These are phyloP conservation scores for Hanseniaspora pseudoguilliermondii DNA, from an alignment of 805 yeast genomes.

Conservation along the genomic window DNA sequence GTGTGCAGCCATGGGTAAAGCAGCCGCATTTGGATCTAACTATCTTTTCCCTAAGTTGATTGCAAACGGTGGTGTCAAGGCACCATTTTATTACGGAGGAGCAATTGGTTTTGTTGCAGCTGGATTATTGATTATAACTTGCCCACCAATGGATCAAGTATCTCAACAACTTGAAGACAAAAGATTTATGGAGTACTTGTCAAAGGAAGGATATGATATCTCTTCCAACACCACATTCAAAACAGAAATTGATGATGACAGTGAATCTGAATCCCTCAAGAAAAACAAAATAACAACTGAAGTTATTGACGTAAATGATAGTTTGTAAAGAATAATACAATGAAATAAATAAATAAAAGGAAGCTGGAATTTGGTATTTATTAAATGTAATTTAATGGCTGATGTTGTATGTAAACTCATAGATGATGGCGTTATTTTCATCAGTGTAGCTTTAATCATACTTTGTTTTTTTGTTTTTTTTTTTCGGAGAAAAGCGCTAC, in stretches of 20 bases:
- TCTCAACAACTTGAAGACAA: slow-evolving; percentile 69
- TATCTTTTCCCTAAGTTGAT: slow-evolving; percentile 77
- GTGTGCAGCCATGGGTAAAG: slow-evolving; percentile 83
- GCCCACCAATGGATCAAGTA: slow-evolving; percentile 71
- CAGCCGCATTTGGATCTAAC: slow-evolving; percentile 87
- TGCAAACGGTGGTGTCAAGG: slow-evolving; percentile 48
- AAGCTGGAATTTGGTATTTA: background rate
- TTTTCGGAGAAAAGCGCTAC: too few relatives aligned
- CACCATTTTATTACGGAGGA: slow-evolving; percentile 19
- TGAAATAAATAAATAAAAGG: background rate
- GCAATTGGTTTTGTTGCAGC: slow-evolving; percentile 17
- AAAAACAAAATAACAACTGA: background rate
- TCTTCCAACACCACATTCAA: background rate
- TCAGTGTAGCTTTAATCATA: too few relatives aligned
- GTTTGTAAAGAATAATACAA: background rate
- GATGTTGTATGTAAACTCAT: too few relatives aligned
- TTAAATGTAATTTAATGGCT: background rate
- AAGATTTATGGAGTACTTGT: slow-evolving; percentile 54
- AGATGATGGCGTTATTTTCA: too few relatives aligned
- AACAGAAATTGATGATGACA: background rate
- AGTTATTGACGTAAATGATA: background rate
- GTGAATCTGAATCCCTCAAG: background rate
- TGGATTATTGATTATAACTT: slow-evolving; percentile 51
- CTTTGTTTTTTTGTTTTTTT: too few relatives aligned
- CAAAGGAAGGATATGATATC: slow-evolving; percentile 56